These are phyloP conservation scores for Murraya paniculata DNA, from an alignment of 345 rosid species.

Conservation along the genomic window DNA sequence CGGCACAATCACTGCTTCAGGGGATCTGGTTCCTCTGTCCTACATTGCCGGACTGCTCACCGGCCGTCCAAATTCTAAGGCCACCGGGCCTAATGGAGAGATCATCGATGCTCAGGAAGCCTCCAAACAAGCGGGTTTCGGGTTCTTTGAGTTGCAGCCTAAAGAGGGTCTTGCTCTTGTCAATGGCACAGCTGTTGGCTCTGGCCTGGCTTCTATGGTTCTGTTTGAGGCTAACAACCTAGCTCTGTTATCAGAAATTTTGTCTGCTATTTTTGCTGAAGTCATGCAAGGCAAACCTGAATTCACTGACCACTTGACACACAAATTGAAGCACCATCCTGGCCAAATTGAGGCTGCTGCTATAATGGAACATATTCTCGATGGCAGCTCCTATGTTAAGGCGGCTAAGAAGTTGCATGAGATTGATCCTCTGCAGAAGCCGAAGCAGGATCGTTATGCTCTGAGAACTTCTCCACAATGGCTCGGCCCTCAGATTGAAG, in stretches of 20 bases:
- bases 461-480: slow-evolving; percentile 57
- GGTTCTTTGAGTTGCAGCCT: slow-evolving; percentile 61
- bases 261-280: slow-evolving; percentile 49
- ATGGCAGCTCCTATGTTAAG: slow-evolving; percentile 43
- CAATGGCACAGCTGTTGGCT: slow-evolving; percentile 67
- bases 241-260: slow-evolving; percentile 36
- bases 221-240: slow-evolving; percentile 44
- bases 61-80: slow-evolving; percentile 57
- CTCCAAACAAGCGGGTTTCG: slow-evolving; percentile 35
- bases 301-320: slow-evolving; percentile 54
- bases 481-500: slow-evolving; percentile 61
- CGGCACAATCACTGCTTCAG: slow-evolving; percentile 69
- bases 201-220: slow-evolving; percentile 65
- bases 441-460: slow-evolving; percentile 55
- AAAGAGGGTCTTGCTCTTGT: slow-evolving; percentile 74
- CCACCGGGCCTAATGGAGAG: slow-evolving; percentile 59
- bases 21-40: slow-evolving; percentile 68
- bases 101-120: slow-evolving; percentile 44
- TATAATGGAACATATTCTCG: slow-evolving; percentile 51
- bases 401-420: slow-evolving; percentile 44
- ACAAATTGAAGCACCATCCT: slow-evolving; percentile 55
- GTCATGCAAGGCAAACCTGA: slow-evolving; percentile 56
- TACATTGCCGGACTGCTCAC: slow-evolving; percentile 67
- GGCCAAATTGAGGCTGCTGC: slow-evolving; percentile 65
- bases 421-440: slow-evolving; percentile 49